phyloP scores from a whole-genome alignment of 352 stramenopile genomes.

The Phytophthora rubi region DNA sequence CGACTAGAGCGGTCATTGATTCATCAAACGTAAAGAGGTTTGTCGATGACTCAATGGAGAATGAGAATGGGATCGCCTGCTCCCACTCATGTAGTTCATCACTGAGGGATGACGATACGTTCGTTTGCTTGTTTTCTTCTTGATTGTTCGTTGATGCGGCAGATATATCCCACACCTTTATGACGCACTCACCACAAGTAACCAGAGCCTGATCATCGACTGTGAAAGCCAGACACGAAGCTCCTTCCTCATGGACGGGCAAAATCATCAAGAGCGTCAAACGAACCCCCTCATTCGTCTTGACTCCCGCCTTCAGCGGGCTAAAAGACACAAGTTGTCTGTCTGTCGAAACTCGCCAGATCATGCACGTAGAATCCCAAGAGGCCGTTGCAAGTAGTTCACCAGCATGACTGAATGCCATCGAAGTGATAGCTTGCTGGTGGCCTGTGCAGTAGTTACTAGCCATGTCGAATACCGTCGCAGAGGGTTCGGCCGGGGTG shows the following conservation, averaged over 20 bases:
- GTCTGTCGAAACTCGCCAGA: slow-evolving; percentile 43
- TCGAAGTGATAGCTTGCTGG: slow-evolving; percentile 60
- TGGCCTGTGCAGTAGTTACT: slow-evolving; percentile 38
- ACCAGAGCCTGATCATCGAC: slow-evolving; percentile 49
- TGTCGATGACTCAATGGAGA: slow-evolving; percentile 46
- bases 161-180: slow-evolving; percentile 60
- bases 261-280: slow-evolving; percentile 47
- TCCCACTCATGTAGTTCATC: slow-evolving; percentile 42
- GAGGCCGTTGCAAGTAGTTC: slow-evolving; percentile 53
- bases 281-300: not conserved
- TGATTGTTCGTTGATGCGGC: not conserved
- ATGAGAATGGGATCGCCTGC: slow-evolving; percentile 39
- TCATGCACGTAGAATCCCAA: slow-evolving; percentile 68
- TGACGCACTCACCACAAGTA: slow-evolving; percentile 43
- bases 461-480: slow-evolving; percentile 21
- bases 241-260: slow-evolving; percentile 49
- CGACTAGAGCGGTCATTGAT: slow-evolving; percentile 35
- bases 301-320: not conserved
- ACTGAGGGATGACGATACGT: slow-evolving; percentile 2
- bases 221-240: slow-evolving; percentile 40
- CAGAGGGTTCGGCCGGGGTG: not conserved
- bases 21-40: slow-evolving; percentile 57
- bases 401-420: slow-evolving; percentile 48
- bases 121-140: not conserved
- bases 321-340: not conserved